A percentile compares a stretch with the other conserved stretches of the same genome.
Evolutionary conservation across 2,329 filamentous ascomycete genomes (phyloP).

Genomic region (Blastomyces silverae): DNA sequence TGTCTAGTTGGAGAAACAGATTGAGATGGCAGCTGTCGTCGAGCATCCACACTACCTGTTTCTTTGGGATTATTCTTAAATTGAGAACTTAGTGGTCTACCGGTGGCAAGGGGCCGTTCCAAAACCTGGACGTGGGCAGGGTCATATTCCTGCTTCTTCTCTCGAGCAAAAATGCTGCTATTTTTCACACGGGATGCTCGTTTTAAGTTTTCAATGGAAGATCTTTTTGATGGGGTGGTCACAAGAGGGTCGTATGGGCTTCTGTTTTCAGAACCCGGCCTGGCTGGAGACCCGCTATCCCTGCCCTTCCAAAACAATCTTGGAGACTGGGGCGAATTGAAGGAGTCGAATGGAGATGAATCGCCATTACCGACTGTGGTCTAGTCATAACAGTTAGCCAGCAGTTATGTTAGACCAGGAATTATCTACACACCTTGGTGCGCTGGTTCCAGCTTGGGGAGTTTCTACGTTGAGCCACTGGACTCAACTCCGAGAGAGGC

Average conservation of each 20-base stretch:
- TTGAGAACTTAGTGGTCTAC: constrained; percentile 50
- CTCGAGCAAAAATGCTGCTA: constrained; percentile 91
- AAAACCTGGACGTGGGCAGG: constrained; percentile 68
- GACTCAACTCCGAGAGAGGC: constrained; percentile 82
- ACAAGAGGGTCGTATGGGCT: constrained; percentile 54
- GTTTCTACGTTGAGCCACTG: constrained; percentile 78
- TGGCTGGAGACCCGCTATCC: constrained; percentile 60
- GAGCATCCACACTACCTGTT: constrained; percentile 36
- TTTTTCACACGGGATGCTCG: constrained; percentile 94
- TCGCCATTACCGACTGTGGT: constrained; percentile 58
- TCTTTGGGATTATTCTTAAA: constrained; percentile 65
- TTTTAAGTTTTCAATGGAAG: constrained; percentile 92
- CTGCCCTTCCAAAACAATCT: constrained; percentile 84
- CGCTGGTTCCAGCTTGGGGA: constrained; percentile 82
- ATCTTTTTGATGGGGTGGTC: constrained; percentile 68
- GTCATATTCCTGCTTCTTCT: constrained; percentile 89
- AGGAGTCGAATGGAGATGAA: constrained; percentile 75
- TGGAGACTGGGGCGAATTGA: constrained; percentile 59
- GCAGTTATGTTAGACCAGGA: constrained; percentile 16
- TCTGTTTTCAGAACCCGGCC: constrained; percentile 63
- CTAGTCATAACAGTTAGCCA: constrained; percentile 19
- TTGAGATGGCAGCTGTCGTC: constrained; percentile 22
- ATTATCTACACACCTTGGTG: constrained; percentile 53
- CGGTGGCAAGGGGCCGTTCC: constrained; percentile 69
- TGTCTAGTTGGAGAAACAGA: constrained; percentile 4